Evolutionary conservation across 495 filamentous ascomycete species (phyloP), one percentile per base, ranked within the genome.

Genomic region (Oidiodendron maius): DNA sequence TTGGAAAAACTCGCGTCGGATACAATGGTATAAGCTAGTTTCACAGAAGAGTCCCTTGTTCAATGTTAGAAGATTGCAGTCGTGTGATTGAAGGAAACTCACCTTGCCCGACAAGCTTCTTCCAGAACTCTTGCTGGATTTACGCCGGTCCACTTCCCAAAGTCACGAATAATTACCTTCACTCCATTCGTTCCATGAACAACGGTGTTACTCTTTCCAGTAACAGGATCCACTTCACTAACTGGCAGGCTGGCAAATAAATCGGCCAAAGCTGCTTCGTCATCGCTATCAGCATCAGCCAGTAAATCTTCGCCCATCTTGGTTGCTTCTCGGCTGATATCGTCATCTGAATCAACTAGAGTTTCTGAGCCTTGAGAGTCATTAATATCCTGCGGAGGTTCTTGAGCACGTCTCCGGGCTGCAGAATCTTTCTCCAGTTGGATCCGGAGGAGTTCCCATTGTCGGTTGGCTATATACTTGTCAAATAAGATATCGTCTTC

Each of bases 401-500:
- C 50, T 35, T 32, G 20, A 11, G 26, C 23, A 16, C 42, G 46
- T 20, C 60, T 47, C 11, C 26, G 49, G 15, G 63, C 60, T 1
- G 68, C 63, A 26, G 72, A 76, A 38, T 80, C 75, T 57, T 67
- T 74, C 50, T 84, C 78, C 12, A 96, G 65, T n/a, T 76, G 72
- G 32, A 84, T 79, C 12, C 77, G 75, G 55, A 79, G 79, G 1
- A 70, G 64, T 44, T 69, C 73, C 93, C 93, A 98, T 51, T 79
- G 63, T 23, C 75, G 72, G 37, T 94, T 81, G 1, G 90, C 91
- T 48, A 86, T 72, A 40, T 76, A 71, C 44, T 78, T 75, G 59
- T 98, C 91, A 59, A 96, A 95, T 8, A 98, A 67, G 1, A 93
- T 74, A 59, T 98, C 93, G 10, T 81, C 81, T 55, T 89, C 85